Evolutionary conservation across 1,139 yeast genomes (phyloP).

Genomic region (Diutina rugosa): DNA sequence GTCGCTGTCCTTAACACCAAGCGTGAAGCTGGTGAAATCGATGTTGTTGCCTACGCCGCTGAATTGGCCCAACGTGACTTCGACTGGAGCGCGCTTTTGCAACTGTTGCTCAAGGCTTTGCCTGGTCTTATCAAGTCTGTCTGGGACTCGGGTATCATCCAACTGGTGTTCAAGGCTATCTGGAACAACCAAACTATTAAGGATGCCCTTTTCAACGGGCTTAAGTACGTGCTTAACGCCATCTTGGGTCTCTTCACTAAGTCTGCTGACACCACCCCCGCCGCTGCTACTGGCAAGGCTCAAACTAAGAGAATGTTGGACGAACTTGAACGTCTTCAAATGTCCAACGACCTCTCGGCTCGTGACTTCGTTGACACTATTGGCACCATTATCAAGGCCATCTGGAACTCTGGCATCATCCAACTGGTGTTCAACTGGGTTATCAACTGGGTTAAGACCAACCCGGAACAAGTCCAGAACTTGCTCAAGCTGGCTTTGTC

Average conservation of each 20-base stretch:
- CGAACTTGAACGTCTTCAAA: not conserved
- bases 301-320: not conserved
- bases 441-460: not conserved
- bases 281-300: not conserved
- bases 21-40: not conserved
- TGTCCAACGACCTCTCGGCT: not conserved
- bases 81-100: not conserved
- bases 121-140: not conserved
- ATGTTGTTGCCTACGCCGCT: conserved; percentile 1
- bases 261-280: not conserved
- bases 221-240: not conserved
- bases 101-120: not conserved
- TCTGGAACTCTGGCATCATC: not conserved
- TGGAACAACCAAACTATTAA: not conserved
- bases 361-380: not conserved
- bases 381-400: not conserved
- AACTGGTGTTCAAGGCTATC: not conserved
- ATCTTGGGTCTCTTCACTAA: not conserved
- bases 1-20: not conserved
- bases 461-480: not conserved
- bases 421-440: not conserved
- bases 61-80: not conserved
- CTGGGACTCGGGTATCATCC: not conserved
- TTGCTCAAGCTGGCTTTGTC: not conserved
- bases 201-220: not conserved